These are phyloP conservation scores for Marsdenia floribunda DNA, from an alignment of 257 asterid species.

Conservation along the genomic window DNA sequence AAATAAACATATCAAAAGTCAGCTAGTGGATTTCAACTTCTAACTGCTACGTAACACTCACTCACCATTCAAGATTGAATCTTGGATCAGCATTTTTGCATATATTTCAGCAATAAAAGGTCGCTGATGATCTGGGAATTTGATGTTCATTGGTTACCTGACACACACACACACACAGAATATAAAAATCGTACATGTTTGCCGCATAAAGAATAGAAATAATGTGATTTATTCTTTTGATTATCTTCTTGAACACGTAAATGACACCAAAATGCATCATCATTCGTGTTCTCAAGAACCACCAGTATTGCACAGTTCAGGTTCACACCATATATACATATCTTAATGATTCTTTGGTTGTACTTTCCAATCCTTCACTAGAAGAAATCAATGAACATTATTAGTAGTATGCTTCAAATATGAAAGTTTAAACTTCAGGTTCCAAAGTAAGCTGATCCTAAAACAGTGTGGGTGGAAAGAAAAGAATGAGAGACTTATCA, in stretches of 20 bases:
- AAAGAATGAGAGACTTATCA: not conserved
- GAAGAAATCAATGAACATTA: not conserved
- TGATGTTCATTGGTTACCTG: not conserved
- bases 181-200: not conserved
- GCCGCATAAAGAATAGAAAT: not conserved
- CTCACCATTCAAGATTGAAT: not conserved
- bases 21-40: not conserved
- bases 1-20: not conserved
- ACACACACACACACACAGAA: not conserved
- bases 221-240: not conserved
- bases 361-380: not conserved
- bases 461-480: not conserved
- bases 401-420: not conserved
- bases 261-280: not conserved
- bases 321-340: not conserved
- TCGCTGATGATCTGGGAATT: not conserved
- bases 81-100: not conserved
- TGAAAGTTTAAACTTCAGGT: not conserved
- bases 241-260: slow-evolving; percentile 6
- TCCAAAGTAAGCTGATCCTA: not conserved
- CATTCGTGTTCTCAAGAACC: not conserved
- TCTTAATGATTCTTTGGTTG: not conserved
- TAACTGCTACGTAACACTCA: not conserved
- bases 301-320: not conserved
- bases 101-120: not conserved